Evolutionary conservation across 768 basidiomycete species (phyloP).

Genomic region (Pleurotus giganteus): DNA sequence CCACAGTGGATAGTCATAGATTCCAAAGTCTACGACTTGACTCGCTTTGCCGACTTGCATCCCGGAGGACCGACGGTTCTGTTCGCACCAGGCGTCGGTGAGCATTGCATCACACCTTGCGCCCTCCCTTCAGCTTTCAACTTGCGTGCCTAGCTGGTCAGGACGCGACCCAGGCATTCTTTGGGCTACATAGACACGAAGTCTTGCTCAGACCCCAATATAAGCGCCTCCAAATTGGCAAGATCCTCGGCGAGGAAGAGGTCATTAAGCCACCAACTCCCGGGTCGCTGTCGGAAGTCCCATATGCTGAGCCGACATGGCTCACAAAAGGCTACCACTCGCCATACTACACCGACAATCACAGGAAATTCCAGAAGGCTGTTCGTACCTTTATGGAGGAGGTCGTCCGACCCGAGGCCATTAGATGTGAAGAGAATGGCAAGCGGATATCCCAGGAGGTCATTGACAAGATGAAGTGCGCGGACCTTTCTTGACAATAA

Average conservation of each 20-base stretch:
- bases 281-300: constrained; percentile 71
- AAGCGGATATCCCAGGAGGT: constrained; percentile 84
- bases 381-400: constrained; percentile 77
- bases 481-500: constrained; percentile 9
- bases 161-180: constrained; percentile 80
- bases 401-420: constrained; percentile 73
- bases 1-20: constrained; percentile 79
- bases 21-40: constrained; percentile 77
- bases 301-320: constrained; percentile 88
- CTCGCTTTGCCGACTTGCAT: constrained; percentile 80
- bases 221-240: constrained; percentile 66
- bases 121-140: not conserved
- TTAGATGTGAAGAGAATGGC: constrained; percentile 80
- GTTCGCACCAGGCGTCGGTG: constrained; percentile 63
- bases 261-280: constrained; percentile 50
- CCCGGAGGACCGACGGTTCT: constrained; percentile 82
- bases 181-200: constrained; percentile 81
- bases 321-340: constrained; percentile 62
- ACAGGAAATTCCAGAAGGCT: constrained; percentile 71
- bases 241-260: constrained; percentile 54
- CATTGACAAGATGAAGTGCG: constrained; percentile 80
- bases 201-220: constrained; percentile 75
- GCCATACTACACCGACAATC: constrained; percentile 78
- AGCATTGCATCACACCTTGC: constrained; percentile 17
- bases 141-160: constrained; percentile 53